A percentile compares a stretch with the other conserved stretches of the same genome.
These are phyloP conservation scores for Fagus sylvatica DNA, from an alignment of 306 rosid genomes.

Conservation along the genomic window DNA sequence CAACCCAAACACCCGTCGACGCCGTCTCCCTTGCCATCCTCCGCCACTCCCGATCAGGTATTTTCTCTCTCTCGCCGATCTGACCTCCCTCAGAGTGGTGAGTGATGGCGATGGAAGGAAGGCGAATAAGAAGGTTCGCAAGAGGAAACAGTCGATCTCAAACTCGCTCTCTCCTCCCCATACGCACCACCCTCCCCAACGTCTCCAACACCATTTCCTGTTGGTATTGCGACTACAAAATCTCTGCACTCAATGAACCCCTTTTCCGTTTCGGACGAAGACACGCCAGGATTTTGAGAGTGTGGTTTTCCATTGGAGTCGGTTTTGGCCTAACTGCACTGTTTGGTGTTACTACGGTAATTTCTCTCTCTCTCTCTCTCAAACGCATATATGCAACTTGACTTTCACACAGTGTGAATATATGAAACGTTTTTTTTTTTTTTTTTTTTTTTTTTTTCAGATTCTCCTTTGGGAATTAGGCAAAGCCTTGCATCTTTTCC, in stretches of 20 bases:
- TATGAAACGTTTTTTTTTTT: too few species aligned
- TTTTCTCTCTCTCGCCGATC: too few species aligned
- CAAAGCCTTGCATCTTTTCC: constrained; percentile 44
- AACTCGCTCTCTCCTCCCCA: constrained; percentile 20
- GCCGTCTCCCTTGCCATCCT: too few species aligned
- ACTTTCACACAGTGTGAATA: not conserved
- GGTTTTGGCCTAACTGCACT: constrained; percentile 60
- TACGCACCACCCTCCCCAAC: not conserved
- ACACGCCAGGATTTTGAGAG: constrained; percentile 44
- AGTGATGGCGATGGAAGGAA: constrained; percentile 15
- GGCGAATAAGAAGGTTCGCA: constrained; percentile 34
- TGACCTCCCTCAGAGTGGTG: not conserved
- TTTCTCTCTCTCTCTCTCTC: not conserved
- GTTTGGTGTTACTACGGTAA: constrained; percentile 46
- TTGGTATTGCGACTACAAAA: constrained; percentile 54
- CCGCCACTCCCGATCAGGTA: too few species aligned
- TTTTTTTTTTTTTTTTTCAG: constrained; percentile 19
- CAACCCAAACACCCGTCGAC: too few species aligned
- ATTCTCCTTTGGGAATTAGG: constrained; percentile 61
- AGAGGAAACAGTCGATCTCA: constrained; percentile 8
- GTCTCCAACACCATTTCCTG: constrained; percentile 31
- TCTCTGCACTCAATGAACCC: constrained; percentile 48
- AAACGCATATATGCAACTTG: not conserved
- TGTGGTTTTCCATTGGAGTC: constrained; percentile 68
- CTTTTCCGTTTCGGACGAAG: constrained; percentile 53